Conservation (phyloP, 1,139 yeast genomes). For the Taphrina pruni region DNA sequence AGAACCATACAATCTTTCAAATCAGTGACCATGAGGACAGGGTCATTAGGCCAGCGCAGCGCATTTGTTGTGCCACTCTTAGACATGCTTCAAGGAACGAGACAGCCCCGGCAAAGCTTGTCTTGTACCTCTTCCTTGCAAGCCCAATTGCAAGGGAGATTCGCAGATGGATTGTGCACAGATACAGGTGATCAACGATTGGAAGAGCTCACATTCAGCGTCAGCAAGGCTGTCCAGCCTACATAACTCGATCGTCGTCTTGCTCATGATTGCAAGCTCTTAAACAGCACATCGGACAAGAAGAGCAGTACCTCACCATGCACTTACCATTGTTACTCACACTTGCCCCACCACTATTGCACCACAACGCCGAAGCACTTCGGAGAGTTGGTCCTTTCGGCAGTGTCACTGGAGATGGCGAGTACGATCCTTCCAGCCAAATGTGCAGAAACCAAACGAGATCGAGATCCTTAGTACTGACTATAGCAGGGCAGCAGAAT, state of each 20-base stretch:
- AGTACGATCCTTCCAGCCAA: slow-evolving; percentile 3
- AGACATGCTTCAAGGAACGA: neutral
- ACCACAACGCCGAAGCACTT: neutral
- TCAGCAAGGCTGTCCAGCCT: neutral
- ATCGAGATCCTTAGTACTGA: neutral
- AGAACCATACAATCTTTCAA: too few relatives aligned
- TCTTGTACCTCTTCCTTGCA: neutral
- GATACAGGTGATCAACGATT: neutral
- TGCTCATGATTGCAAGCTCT: neutral
- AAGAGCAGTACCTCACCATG: too few relatives aligned
- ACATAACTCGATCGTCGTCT: neutral
- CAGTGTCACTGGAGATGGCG: neutral
- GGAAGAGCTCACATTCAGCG: neutral
- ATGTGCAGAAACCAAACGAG: neutral
- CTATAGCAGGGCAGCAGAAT: neutral
- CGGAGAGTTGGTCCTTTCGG: slow-evolving; percentile 7
- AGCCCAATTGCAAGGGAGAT: neutral
- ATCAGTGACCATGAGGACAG: too few relatives aligned
- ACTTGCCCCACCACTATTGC: neutral
- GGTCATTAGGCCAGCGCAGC: too few relatives aligned
- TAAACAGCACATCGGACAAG: neutral
- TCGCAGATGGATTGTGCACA: neutral
- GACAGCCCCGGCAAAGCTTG: neutral
- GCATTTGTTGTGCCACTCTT: too few relatives aligned
- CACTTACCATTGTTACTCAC: neutral